These are phyloP conservation scores for Pugionium dolabratum DNA, from an alignment of 345 rosid genomes.

Conservation along the genomic window DNA sequence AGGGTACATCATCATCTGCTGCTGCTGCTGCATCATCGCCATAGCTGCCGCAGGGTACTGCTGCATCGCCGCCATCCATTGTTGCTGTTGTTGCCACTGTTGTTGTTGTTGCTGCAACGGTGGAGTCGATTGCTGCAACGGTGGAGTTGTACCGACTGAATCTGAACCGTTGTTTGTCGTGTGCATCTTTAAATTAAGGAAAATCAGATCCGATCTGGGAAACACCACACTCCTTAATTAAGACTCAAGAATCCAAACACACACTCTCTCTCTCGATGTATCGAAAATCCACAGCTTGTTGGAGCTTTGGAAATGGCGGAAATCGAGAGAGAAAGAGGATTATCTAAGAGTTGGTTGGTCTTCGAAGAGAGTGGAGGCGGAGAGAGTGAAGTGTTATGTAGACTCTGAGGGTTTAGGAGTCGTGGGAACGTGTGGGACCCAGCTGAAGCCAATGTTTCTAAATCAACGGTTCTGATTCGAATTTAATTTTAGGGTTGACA, in stretches of 20 bases:
- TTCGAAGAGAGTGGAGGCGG: constrained; percentile 37
- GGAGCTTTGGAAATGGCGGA: constrained; percentile 20
- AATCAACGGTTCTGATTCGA: constrained; percentile 39
- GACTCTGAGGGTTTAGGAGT: constrained; percentile 41
- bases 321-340: constrained; percentile 36
- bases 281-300: not conserved
- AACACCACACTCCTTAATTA: too few relatives aligned
- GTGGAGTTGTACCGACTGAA: constrained; percentile 44
- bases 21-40: constrained; percentile 78
- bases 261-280: constrained; percentile 11
- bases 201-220: constrained; percentile 30
- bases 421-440: constrained; percentile 40
- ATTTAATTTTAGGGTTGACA: constrained; percentile 37
- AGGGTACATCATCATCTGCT: constrained; percentile 88
- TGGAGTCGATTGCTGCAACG: constrained; percentile 46
- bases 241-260: not conserved
- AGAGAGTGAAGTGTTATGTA: constrained; percentile 26
- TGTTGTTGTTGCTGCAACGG: constrained; percentile 42
- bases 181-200: constrained; percentile 37
- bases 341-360: constrained; percentile 3
- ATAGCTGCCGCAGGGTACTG: constrained; percentile 84
- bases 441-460: not conserved
- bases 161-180: constrained; percentile 48
- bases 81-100: constrained; percentile 42
- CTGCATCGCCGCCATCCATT: constrained; percentile 68